A percentile compares a stretch with the other conserved stretches of the same genome.
Evolutionary conservation across 345 rosid species (phyloP).

Genomic region (Excoecaria cochinchinensis): DNA sequence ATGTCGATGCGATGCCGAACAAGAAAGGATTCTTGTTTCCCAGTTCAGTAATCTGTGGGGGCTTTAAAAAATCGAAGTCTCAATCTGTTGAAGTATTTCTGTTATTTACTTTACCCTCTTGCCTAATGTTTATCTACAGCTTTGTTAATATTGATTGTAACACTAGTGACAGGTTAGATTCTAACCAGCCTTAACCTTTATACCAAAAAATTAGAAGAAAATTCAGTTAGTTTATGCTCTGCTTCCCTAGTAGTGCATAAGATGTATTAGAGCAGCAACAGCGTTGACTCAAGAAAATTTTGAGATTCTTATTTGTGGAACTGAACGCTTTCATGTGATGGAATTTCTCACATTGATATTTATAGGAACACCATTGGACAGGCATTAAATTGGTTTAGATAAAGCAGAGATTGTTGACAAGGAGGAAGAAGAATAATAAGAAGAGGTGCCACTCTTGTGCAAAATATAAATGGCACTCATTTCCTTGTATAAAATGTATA

Average conservation of each 20-base stretch:
- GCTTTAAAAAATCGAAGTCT: neutral
- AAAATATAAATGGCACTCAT: neutral
- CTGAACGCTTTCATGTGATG: neutral
- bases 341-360: neutral
- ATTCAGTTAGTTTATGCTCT: no score
- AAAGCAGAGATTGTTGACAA: no score
- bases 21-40: slow-evolving; percentile 3
- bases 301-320: neutral
- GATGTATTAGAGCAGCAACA: neutral
- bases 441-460: no score
- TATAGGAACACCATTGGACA: neutral
- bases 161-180: neutral
- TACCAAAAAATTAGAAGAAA: neutral
- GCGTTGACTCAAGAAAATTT: neutral
- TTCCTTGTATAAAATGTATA: neutral
- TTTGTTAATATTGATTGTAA: neutral
- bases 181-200: neutral
- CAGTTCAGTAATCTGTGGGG: slow-evolving; percentile 13
- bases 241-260: neutral
- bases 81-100: neutral
- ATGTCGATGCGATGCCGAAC: neutral
- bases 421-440: neutral
- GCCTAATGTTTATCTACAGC: neutral
- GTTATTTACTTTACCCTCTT: neutral
- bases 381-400: neutral